phyloP scores from a whole-genome alignment of 331 rosid species.

The Pyracantha coccinea region DNA sequence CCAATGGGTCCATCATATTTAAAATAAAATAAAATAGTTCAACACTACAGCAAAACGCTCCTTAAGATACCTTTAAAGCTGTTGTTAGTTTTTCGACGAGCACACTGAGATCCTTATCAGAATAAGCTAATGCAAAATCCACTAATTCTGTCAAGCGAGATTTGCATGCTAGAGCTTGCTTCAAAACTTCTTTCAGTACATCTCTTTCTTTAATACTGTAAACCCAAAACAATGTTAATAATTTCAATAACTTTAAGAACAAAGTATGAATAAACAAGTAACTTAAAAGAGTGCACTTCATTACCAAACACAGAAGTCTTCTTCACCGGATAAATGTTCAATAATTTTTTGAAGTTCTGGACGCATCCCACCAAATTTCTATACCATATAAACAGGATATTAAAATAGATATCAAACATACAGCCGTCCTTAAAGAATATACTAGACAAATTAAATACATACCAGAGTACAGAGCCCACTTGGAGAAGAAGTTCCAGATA shows the following conservation, averaged over 20 bases:
- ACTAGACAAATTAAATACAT: slow-evolving; percentile 22
- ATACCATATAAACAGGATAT: slow-evolving; percentile 26
- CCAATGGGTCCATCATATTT: not conserved
- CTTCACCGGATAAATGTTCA: slow-evolving; percentile 44
- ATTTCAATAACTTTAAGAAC: not conserved
- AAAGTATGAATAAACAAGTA: not conserved
- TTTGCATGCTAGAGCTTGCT: slow-evolving; percentile 56
- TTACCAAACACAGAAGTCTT: slow-evolving; percentile 59
- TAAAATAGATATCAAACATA: not conserved
- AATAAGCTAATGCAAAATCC: slow-evolving; percentile 34
- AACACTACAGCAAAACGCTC: slow-evolving; percentile 2
- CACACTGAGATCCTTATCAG: slow-evolving; percentile 37
- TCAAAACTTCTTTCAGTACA: slow-evolving; percentile 48
- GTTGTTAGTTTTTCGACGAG: slow-evolving; percentile 42
- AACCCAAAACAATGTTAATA: slow-evolving; percentile 1
- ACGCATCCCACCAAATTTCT: slow-evolving; percentile 45
- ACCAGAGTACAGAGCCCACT: slow-evolving; percentile 51
- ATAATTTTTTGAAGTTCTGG: slow-evolving; percentile 45
- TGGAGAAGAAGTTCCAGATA: slow-evolving; percentile 27
- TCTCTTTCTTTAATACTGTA: slow-evolving; percentile 72
- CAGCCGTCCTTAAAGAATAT: not conserved
- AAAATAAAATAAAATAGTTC: not conserved
- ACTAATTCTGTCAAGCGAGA: slow-evolving; percentile 46
- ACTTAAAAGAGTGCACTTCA: slow-evolving; percentile 6
- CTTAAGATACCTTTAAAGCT: slow-evolving; percentile 57